These are phyloP conservation scores for Hypoxylon sp. DNA, from an alignment of 2,329 filamentous ascomycete genomes.

Conservation along the genomic window DNA sequence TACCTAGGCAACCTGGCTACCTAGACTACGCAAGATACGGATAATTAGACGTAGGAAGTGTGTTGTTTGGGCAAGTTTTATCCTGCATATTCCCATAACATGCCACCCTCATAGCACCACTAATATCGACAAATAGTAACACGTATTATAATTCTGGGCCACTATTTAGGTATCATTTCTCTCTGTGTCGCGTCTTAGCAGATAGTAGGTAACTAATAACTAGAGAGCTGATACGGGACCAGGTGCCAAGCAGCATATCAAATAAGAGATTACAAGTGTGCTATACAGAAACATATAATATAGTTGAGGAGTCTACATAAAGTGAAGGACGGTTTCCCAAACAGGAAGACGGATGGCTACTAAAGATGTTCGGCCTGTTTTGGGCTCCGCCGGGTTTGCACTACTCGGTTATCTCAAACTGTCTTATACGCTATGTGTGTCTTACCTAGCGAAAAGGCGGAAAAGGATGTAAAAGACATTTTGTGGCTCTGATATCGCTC, in stretches of 20 bases:
- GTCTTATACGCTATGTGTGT: constrained; percentile 13
- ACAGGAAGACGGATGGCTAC: constrained; percentile 5
- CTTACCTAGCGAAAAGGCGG: constrained; percentile 9
- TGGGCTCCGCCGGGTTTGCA: constrained; percentile 9
- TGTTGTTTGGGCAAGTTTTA: constrained; percentile 14
- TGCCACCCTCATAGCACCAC: constrained; percentile 25
- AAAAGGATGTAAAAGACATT: too few species aligned
- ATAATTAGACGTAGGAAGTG: constrained; percentile 1
- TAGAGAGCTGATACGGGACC: constrained; percentile 4
- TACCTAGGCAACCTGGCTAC: constrained; percentile 25
- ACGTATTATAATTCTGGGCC: constrained; percentile 7
- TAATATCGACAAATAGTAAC: constrained; percentile 29
- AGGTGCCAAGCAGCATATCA: too few species aligned
- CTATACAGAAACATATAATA: constrained; percentile 2
- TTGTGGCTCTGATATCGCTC: too few species aligned
- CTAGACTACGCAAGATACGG: neutral
- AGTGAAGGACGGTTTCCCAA: neutral
- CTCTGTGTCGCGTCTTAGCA: constrained; percentile 1
- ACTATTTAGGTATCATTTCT: too few species aligned
- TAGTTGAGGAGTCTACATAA: constrained; percentile 8
- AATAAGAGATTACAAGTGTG: too few species aligned
- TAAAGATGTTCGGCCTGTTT: constrained; percentile 8
- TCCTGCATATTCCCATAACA: constrained; percentile 23
- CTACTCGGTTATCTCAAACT: constrained; percentile 22
- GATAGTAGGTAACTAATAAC: constrained; percentile 9